phyloP scores from a whole-genome alignment of 805 yeast species.

The Lipomyces starkeyi region DNA sequence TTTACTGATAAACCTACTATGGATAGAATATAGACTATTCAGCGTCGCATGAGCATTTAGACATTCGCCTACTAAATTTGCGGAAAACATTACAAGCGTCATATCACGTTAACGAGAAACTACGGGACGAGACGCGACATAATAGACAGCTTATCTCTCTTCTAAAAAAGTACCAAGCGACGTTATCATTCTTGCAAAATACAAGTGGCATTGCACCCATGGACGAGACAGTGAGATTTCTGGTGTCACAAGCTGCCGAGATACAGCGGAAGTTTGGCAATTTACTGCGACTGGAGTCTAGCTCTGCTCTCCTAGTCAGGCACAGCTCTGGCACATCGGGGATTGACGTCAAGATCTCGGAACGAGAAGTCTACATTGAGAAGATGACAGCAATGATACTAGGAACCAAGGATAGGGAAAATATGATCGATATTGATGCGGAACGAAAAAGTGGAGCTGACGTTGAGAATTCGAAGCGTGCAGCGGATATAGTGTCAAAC shows the following conservation, averaged over 20 bases:
- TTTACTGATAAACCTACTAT: neutral
- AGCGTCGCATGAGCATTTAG: conserved; percentile 22
- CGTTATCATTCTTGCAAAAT: conserved; percentile 25
- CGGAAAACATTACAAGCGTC: conserved; percentile 37
- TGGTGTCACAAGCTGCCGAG: conserved; percentile 30
- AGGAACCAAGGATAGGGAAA: conserved; percentile 12
- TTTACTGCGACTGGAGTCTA: conserved; percentile 17
- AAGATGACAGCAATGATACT: conserved; percentile 38
- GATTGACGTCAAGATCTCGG: conserved; percentile 12
- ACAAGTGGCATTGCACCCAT: conserved; percentile 36
- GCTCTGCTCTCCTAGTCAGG: neutral
- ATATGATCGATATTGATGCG: conserved; percentile 7
- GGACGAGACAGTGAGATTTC: conserved; percentile 35
- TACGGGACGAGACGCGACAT: conserved; percentile 15
- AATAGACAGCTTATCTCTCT: conserved; percentile 20
- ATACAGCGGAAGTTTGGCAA: conserved; percentile 17
- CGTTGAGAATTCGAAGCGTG: conserved; percentile 11
- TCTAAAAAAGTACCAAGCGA: conserved; percentile 25
- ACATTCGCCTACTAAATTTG: conserved; percentile 26
- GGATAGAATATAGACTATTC: conserved; percentile 30
- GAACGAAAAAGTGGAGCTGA: conserved; percentile 12
- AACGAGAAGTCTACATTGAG: conserved; percentile 35
- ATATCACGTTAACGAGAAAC: conserved; percentile 27
- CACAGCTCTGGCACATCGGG: conserved; percentile 4
- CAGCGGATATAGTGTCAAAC: neutral